A percentile compares a stretch with the other conserved stretches of the same genome.
These are phyloP conservation scores for Boletus sp. DNA, from an alignment of 768 basidiomycete genomes.

Conservation along the genomic window DNA sequence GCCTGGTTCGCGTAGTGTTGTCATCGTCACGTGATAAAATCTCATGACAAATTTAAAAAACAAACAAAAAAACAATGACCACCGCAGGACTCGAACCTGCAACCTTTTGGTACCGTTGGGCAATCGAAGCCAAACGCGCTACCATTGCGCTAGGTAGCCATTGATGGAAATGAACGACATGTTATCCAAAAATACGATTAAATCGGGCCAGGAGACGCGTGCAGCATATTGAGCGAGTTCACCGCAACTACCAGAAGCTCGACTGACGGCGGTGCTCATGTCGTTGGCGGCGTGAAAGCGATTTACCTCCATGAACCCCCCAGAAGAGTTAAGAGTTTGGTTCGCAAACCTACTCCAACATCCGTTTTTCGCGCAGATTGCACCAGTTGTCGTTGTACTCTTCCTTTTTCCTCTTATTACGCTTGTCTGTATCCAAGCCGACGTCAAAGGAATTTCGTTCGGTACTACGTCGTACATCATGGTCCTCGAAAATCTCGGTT, in stretches of 20 bases:
- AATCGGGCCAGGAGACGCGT: background rate
- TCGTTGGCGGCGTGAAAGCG: conserved; percentile 27
- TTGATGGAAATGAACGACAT: background rate
- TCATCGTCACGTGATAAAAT: conserved; percentile 23
- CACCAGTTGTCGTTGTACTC: conserved; percentile 50
- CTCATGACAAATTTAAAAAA: background rate
- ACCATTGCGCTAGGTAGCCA: conserved; percentile 90
- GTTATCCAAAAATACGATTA: background rate
- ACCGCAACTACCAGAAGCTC: conserved; percentile 14
- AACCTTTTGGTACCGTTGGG: conserved; percentile 83
- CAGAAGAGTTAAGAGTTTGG: conserved; percentile 41
- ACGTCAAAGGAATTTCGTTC: conserved; percentile 30
- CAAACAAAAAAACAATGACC: conserved; percentile 47
- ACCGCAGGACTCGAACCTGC: conserved; percentile 97
- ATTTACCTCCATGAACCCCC: conserved; percentile 42
- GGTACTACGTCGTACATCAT: conserved; percentile 35
- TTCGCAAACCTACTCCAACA: conserved; percentile 37
- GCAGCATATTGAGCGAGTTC: conserved; percentile 21
- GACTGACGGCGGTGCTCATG: conserved; percentile 27
- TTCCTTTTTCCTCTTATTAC: conserved; percentile 41
- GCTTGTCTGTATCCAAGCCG: conserved; percentile 30
- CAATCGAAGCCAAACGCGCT: conserved; percentile 94
- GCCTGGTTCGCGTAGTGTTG: conserved; percentile 11
- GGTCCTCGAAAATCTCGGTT: conserved; percentile 60
- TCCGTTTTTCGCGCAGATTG: conserved; percentile 52